Conservation (phyloP, 2,329 filamentous ascomycete species). For the Gaeumannomyces sp. region DNA sequence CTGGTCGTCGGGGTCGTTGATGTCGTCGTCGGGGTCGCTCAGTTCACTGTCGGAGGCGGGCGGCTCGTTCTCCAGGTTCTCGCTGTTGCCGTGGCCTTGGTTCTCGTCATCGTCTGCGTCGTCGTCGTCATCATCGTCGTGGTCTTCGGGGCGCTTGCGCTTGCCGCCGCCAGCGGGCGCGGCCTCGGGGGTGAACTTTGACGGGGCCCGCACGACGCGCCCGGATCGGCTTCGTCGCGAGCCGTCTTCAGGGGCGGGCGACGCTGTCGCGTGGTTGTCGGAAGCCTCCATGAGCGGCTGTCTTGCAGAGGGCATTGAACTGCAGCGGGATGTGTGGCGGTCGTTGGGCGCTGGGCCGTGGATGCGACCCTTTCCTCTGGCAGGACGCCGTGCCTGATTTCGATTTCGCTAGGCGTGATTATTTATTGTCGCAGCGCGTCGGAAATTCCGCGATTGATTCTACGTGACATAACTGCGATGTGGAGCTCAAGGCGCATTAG, state of each 20-base stretch:
- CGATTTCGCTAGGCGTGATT: not conserved
- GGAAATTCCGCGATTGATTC: constrained; percentile 4
- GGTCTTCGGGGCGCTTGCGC: constrained; percentile 40
- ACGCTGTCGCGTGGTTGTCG: constrained; percentile 49
- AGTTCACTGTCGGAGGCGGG: constrained; percentile 29
- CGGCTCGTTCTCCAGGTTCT: constrained; percentile 36
- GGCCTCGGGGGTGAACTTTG: constrained; percentile 54
- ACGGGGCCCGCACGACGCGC: constrained; percentile 57
- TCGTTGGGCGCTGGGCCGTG: not conserved
- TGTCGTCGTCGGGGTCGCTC: constrained; percentile 31
- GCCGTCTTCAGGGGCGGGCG: constrained; percentile 41
- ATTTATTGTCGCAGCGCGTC: constrained; percentile 10
- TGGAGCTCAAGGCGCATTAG: not conserved
- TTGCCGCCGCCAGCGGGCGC: constrained; percentile 41
- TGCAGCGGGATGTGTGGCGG: not conserved
- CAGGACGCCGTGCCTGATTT: constrained; percentile 3
- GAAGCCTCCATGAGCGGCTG: constrained; percentile 45
- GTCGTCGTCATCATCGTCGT: constrained; percentile 35
- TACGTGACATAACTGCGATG: not conserved
- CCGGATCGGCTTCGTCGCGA: constrained; percentile 59
- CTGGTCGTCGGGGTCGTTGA: constrained; percentile 30
- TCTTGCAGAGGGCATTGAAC: constrained; percentile 23
- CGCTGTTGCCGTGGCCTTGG: not conserved
- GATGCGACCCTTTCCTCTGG: not conserved
- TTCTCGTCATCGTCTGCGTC: constrained; percentile 20